phyloP scores from a whole-genome alignment of 2,329 filamentous ascomycete species.

The Geoglossum cookeanum region DNA sequence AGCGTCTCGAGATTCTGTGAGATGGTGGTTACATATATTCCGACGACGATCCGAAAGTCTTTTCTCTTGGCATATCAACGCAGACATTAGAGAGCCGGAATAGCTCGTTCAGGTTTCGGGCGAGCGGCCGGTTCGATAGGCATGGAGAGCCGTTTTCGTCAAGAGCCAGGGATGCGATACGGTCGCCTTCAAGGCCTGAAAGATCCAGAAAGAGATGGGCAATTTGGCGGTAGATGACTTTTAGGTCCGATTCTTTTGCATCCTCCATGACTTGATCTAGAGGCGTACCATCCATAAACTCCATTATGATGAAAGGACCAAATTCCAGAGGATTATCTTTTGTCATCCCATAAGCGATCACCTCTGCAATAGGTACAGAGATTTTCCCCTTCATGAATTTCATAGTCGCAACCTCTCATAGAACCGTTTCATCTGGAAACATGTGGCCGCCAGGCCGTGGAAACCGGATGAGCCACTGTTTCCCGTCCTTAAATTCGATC shows the following conservation, averaged over 20 bases:
- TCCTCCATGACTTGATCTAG: neutral
- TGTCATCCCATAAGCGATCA: constrained; percentile 20
- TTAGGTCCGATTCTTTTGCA: neutral
- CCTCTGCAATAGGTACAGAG: neutral
- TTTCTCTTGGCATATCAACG: neutral
- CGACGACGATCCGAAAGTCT: neutral
- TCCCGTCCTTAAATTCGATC: neutral
- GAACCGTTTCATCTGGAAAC: neutral
- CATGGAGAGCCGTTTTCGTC: neutral
- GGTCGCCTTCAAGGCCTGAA: neutral
- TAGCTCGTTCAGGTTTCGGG: neutral
- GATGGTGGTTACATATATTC: neutral
- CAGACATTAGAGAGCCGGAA: neutral
- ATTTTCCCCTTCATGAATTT: neutral
- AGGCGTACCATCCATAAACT: neutral
- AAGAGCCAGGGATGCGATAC: neutral
- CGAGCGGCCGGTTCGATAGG: neutral
- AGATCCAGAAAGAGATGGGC: neutral
- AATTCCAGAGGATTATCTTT: neutral
- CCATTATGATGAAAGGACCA: neutral
- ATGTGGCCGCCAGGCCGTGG: neutral
- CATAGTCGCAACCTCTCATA: neutral
- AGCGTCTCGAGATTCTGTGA: neutral
- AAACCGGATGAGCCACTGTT: neutral
- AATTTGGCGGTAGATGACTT: neutral